Evolutionary conservation across 768 basidiomycete species (phyloP), one percentile per base, ranked within the genome.

Genomic region (Dentipellis fragilis): DNA sequence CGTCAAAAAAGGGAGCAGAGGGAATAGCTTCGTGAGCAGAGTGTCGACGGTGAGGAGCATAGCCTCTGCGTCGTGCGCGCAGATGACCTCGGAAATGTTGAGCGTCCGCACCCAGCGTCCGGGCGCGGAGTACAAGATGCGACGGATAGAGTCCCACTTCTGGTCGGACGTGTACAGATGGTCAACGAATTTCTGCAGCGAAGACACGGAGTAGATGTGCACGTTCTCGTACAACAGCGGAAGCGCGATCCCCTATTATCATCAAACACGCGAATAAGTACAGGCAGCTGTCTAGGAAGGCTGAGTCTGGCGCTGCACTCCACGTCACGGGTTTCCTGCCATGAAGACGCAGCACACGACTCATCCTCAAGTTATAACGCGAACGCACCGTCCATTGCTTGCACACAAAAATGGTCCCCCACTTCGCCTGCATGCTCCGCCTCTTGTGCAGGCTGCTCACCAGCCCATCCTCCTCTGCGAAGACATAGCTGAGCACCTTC

Each of bases 81-180:
- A 45, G 8, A 45, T 16, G 73, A 46, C 66, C 61, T 70, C 67
- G 4, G 87, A 83, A 6, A 96, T 70, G 67, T 95, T 86, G 21
- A 96, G 73, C 10, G 66, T 68, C 57, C 84, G 85, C 1, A 95
- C 81, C 87, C 90, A 94, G 65, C 93, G 78, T 29, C 93, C 93
- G 1, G 93, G 93, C 0, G 86, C 79, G 4, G 91, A 93, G 63
- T 86, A 88, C 0, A 89, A 89, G 60, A 89, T 91, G 51, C 93
- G 79, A 52, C 89, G 81, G 55, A 95, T 83, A 46, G 89, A 88
- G 63, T 93, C 90, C 93, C 93, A 95, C 64, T 78, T 79, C 61
- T 80, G 76, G 58, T 95, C 92, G 7, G 85, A 83, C 34, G 65
- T 62, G 57, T 75, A 71, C 1, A 94, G 75, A 21, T 72, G 73